Evolutionary conservation across 2,329 filamentous ascomycete species (phyloP).

Genomic region (Phialophora chinensis): DNA sequence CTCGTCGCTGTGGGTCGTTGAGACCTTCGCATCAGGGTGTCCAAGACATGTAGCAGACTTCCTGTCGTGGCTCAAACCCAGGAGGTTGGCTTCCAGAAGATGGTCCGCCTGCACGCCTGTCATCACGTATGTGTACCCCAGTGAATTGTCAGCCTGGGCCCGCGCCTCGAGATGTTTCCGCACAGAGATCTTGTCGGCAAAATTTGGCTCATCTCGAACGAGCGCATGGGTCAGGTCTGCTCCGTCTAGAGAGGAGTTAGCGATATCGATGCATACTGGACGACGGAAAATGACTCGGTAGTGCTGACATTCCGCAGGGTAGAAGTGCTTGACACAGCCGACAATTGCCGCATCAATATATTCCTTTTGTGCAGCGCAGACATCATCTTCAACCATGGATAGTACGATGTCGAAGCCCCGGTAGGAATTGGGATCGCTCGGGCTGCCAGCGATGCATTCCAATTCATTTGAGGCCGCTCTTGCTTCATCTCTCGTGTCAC

Average conservation of each 20-base stretch:
- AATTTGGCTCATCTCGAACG: conserved; percentile 11
- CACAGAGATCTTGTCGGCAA: conserved; percentile 10
- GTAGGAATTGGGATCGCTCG: conserved; percentile 13
- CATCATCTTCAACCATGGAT: conserved; percentile 11
- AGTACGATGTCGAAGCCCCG: conserved; percentile 18
- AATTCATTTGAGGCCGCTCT: background rate
- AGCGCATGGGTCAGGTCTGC: conserved; percentile 13
- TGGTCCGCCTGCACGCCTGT: conserved; percentile 5
- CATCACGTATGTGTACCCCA: conserved; percentile 17
- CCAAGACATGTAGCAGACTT: conserved; percentile 9
- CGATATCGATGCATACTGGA: background rate
- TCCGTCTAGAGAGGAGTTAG: conserved; percentile 13
- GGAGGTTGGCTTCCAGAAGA: conserved; percentile 5
- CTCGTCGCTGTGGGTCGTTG: conserved; percentile 15
- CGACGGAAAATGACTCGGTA: background rate
- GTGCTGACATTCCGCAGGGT: conserved; percentile 16
- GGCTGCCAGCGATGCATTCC: conserved; percentile 6
- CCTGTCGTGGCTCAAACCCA: conserved; percentile 13
- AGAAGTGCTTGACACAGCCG: conserved; percentile 20
- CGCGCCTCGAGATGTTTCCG: conserved; percentile 12
- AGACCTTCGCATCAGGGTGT: conserved; percentile 12
- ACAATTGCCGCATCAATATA: conserved; percentile 18
- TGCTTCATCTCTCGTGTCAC: background rate
- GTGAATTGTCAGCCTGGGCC: conserved; percentile 9
- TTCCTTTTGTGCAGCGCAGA: conserved; percentile 2